A percentile compares a stretch with the other conserved stretches of the same genome.
Evolutionary conservation across 2,329 filamentous ascomycete genomes (phyloP).

Genomic region (Trichoderma endophyticum): DNA sequence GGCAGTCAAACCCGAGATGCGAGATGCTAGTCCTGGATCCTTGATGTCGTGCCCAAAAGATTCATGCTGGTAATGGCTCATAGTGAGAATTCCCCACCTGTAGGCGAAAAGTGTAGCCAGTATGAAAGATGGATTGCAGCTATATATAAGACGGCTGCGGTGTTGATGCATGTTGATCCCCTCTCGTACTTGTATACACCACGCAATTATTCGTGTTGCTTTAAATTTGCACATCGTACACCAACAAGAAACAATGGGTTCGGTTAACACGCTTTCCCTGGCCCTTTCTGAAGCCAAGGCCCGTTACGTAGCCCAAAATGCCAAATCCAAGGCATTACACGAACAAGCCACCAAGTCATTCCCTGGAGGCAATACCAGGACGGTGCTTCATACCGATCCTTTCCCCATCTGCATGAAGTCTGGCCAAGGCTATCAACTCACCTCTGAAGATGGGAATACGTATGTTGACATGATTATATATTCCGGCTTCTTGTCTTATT

Average conservation of each 20-base stretch:
- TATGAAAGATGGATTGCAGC: background rate
- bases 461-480: slow-evolving; percentile 21
- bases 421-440: slow-evolving; percentile 35
- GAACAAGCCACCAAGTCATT: slow-evolving; percentile 36
- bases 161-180: background rate
- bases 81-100: background rate
- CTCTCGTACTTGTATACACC: background rate
- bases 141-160: background rate
- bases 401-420: slow-evolving; percentile 43
- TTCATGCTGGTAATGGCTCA: background rate
- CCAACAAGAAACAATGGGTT: background rate
- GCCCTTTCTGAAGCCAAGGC: slow-evolving; percentile 34
- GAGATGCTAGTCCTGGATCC: background rate
- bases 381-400: slow-evolving; percentile 42
- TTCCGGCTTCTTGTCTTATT: background rate
- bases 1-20: background rate
- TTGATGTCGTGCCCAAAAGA: background rate
- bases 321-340: slow-evolving; percentile 38
- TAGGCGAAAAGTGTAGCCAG: background rate
- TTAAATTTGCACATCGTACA: no score
- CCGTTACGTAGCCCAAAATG: slow-evolving; percentile 37
- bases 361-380: slow-evolving; percentile 48
- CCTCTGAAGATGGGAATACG: slow-evolving; percentile 41
- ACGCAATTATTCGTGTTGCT: background rate
- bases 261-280: slow-evolving; percentile 11